Base-by-base conservation (phyloP, 2,329 filamentous ascomycete genomes). In the Waltergamsia citrina region DNA sequence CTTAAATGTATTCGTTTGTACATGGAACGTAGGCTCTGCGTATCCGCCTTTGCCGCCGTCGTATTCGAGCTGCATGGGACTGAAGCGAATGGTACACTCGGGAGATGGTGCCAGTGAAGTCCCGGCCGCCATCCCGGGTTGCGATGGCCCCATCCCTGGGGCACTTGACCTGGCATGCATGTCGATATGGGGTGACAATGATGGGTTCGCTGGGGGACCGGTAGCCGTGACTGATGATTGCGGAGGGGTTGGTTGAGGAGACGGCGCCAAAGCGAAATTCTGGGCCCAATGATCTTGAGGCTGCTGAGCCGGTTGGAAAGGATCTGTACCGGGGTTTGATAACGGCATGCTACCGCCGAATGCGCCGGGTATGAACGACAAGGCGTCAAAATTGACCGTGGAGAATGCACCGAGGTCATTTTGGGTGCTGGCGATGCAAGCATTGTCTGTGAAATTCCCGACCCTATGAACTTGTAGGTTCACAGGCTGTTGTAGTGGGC, bases 1-100 rank as follows among this genome's bases (percentile, higher is more conserved):
- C 46, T 76, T 77, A 47, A 81, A 81, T 2, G 71, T 74, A 33
- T 61, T 68, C 3, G 72, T 79, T 34, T 63, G 63, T 4, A 59
- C 53, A 11, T 59, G 53, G 33, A 69, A 66, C 4, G 60, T 54
- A n/a, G 66, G 63, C 37, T 71, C 68, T 2, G 49, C 47, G n/a
- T 56, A 54, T 29, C 49, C 52, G 37, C 52, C 60, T 34, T 64
- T 66, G 16, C 57, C 54, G 37, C 67, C 70, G 37, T 69, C 69
- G 48, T 69, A 74, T 38, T 68, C 54, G 23, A 54, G 44, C 34
- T 60, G 57, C 29, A 59, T 49, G 9, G 50, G 65, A 45, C 67
- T 77, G 48, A 76, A 77, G 5, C 71, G 66, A 43, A 57, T 49
- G 39, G 50, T 52, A 27, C 52, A 56, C 9, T 45, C 50, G 1